Conservation (phyloP, 345 rosid genomes). For the Boechera stricta region DNA sequence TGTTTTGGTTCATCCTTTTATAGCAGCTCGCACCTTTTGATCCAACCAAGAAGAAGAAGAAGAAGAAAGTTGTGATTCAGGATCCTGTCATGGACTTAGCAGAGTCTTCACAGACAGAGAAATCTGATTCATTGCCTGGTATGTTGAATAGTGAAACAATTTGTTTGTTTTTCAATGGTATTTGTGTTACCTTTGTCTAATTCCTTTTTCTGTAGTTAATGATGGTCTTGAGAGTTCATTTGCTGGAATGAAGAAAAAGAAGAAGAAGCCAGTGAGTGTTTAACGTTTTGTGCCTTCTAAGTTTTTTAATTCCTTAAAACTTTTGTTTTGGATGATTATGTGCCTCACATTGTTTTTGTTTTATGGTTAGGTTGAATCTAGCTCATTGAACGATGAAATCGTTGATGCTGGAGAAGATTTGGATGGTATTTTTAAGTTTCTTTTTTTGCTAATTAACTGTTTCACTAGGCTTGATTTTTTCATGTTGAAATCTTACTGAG, state of each 20-base stretch:
- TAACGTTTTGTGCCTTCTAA: neutral
- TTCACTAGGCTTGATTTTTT: neutral
- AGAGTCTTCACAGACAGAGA: slow-evolving; percentile 68
- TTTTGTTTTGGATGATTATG: neutral
- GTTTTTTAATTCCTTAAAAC: neutral
- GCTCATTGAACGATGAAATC: slow-evolving; percentile 65
- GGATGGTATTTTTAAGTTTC: slow-evolving; percentile 56
- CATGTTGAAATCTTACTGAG: slow-evolving; percentile 20
- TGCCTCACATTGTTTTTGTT: slow-evolving; percentile 20
- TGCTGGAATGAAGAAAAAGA: slow-evolving; percentile 90
- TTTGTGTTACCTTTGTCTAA: slow-evolving; percentile 1
- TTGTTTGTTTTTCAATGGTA: neutral
- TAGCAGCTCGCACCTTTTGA: slow-evolving; percentile 82
- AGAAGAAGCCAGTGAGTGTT: slow-evolving; percentile 84
- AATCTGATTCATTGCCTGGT: slow-evolving; percentile 77
- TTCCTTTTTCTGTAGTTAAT: slow-evolving; percentile 54
- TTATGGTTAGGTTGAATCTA: slow-evolving; percentile 67
- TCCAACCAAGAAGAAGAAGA: slow-evolving; percentile 95
- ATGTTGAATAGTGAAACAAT: neutral
- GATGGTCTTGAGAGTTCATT: slow-evolving; percentile 85
- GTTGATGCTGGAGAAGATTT: slow-evolving; percentile 65
- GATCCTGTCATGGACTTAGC: slow-evolving; percentile 66
- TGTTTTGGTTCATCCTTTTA: neutral
- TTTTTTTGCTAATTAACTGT: neutral
- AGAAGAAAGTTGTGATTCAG: slow-evolving; percentile 79